Percentiles rank a stretch among this genome's conserved stretches.
Evolutionary conservation across 208 protist species (phyloP).

Genomic region (Crithidia brevicula): DNA sequence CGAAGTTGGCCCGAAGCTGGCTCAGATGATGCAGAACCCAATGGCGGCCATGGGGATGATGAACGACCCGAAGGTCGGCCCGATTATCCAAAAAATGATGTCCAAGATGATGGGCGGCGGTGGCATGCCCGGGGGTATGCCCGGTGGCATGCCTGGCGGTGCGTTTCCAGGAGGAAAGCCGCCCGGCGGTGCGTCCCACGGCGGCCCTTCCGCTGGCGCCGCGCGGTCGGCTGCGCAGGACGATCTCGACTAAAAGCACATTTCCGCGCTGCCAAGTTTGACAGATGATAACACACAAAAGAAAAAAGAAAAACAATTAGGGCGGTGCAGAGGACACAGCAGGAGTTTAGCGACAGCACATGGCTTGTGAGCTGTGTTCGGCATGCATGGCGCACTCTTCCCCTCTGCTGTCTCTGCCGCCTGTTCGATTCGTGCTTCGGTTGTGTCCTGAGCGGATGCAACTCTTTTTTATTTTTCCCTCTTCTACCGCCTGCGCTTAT

Average conservation of each 20-base stretch:
- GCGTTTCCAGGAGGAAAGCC: slow-evolving; percentile 23
- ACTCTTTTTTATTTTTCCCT: too few relatives aligned
- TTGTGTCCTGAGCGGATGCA: too few relatives aligned
- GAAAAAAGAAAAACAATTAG: not conserved
- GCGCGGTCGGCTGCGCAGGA: slow-evolving; percentile 5
- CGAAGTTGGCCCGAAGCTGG: slow-evolving; percentile 65
- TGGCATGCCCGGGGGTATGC: slow-evolving; percentile 40
- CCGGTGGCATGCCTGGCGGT: slow-evolving; percentile 37
- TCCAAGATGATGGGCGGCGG: slow-evolving; percentile 69
- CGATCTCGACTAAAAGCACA: slow-evolving; percentile 23
- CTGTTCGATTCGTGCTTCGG: too few relatives aligned
- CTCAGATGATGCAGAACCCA: slow-evolving; percentile 69
- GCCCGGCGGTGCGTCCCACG: slow-evolving; percentile 15
- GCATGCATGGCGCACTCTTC: too few relatives aligned
- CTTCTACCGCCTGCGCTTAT: too few relatives aligned
- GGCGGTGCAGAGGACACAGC: too few relatives aligned
- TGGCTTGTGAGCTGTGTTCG: too few relatives aligned
- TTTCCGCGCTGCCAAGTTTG: not conserved
- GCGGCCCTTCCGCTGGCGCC: slow-evolving; percentile 3
- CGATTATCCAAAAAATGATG: slow-evolving; percentile 81
- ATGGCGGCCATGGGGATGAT: slow-evolving; percentile 68
- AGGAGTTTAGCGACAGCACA: too few relatives aligned
- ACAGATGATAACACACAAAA: not conserved
- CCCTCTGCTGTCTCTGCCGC: too few relatives aligned
- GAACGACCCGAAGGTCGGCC: slow-evolving; percentile 78